Conservation (phyloP, 805 yeast species). For the Naumovozyma dairenensis region DNA sequence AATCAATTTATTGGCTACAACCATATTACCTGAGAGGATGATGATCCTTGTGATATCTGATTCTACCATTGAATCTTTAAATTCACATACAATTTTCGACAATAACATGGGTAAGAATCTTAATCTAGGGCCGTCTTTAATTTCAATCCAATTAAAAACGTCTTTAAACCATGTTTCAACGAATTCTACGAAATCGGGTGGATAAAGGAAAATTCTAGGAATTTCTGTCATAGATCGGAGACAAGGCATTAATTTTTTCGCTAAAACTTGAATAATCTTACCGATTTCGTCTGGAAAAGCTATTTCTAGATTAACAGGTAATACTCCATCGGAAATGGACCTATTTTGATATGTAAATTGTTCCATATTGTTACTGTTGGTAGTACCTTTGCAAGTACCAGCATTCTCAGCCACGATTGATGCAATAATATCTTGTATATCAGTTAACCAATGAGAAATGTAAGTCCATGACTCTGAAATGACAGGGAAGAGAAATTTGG, state of each 20-base stretch:
- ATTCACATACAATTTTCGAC: constrained; percentile 22
- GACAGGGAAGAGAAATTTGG: constrained; percentile 18
- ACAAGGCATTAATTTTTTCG: constrained; percentile 25
- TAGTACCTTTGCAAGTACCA: not conserved
- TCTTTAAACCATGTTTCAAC: constrained; percentile 33
- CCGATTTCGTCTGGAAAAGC: constrained; percentile 16
- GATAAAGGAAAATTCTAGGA: constrained; percentile 31
- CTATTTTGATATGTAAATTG: not conserved
- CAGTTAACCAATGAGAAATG: constrained; percentile 23
- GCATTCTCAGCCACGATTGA: constrained; percentile 1
- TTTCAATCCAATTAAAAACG: constrained; percentile 34
- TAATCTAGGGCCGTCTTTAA: constrained; percentile 33
- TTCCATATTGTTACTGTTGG: not conserved
- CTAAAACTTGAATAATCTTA: constrained; percentile 19
- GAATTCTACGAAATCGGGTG: constrained; percentile 21
- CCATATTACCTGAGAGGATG: constrained; percentile 49
- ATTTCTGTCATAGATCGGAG: constrained; percentile 24
- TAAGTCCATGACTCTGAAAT: constrained; percentile 29
- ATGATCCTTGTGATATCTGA: constrained; percentile 39
- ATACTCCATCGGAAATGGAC: not conserved
- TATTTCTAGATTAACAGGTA: not conserved
- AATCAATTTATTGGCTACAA: constrained; percentile 48
- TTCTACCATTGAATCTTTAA: constrained; percentile 13
- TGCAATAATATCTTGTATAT: constrained; percentile 20
- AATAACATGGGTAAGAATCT: constrained; percentile 22